Evolutionary conservation across 1,139 yeast species (phyloP).

Genomic region (Magnusiomyces sp.): DNA sequence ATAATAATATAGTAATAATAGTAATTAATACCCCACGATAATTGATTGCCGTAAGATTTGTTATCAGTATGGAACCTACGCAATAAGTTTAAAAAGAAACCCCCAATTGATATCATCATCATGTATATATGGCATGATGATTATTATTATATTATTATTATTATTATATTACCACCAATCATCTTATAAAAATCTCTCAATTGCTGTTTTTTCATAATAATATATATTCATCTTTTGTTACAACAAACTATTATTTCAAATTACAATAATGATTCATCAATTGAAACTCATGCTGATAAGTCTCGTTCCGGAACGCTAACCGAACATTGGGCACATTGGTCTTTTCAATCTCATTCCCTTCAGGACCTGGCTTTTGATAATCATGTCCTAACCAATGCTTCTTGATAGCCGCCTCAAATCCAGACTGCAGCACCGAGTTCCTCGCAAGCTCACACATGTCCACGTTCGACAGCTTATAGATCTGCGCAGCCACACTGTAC

Average conservation of each 20-base stretch:
- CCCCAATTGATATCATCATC: too few species aligned
- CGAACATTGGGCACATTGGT: slow-evolving; percentile 92
- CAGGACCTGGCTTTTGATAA: slow-evolving; percentile 52
- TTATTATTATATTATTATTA: too few species aligned
- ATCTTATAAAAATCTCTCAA: too few species aligned
- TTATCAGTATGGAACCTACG: too few species aligned
- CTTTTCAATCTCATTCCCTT: slow-evolving; percentile 83
- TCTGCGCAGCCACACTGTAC: slow-evolving; percentile 95
- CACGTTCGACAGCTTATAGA: slow-evolving; percentile 83
- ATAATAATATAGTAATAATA: neutral
- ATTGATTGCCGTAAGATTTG: neutral
- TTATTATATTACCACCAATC: too few species aligned
- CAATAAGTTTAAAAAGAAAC: too few species aligned
- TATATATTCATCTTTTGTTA: too few species aligned
- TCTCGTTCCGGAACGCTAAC: slow-evolving; percentile 71
- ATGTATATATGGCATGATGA: too few species aligned
- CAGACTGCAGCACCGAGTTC: slow-evolving; percentile 82
- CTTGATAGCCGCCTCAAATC: slow-evolving; percentile 80
- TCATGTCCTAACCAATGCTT: slow-evolving; percentile 86
- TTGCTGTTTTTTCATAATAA: too few species aligned
- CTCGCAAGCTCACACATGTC: slow-evolving; percentile 92
- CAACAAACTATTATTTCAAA: neutral
- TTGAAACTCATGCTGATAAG: slow-evolving; percentile 64
- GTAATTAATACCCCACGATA: neutral
- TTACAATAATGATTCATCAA: slow-evolving; percentile 53